A percentile compares a stretch with the other conserved stretches of the same genome.
Evolutionary conservation across 805 yeast genomes (phyloP).

Genomic region (Blastobotrys robertii): DNA sequence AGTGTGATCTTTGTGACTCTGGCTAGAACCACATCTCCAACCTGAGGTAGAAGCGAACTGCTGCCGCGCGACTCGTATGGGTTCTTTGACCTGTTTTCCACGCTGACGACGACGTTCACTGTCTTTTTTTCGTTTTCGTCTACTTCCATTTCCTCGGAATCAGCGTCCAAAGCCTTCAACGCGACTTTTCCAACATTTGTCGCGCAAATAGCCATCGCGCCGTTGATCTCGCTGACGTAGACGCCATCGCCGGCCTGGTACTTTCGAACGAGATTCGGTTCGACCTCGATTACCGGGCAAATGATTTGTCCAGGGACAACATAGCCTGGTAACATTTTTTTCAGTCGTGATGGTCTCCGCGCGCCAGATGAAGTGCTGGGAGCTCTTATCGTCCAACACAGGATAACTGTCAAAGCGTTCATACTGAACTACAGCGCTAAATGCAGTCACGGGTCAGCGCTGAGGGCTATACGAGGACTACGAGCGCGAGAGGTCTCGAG

Average conservation of each 20-base stretch:
- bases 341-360: too few species aligned
- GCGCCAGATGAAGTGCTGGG: too few species aligned
- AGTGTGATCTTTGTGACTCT: conserved; percentile 56
- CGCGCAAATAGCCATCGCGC: conserved; percentile 27
- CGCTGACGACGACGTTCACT: conserved; percentile 14
- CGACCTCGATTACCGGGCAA: conserved; percentile 38
- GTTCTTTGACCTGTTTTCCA: conserved; percentile 19
- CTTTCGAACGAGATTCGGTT: conserved; percentile 29
- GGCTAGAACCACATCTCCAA: conserved; percentile 74
- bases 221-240: conserved; percentile 35
- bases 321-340: conserved; percentile 31
- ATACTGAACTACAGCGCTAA: too few species aligned
- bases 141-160: conserved; percentile 18
- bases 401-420: too few species aligned
- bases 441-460: too few species aligned
- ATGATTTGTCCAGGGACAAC: conserved; percentile 80
- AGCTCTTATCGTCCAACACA: too few species aligned
- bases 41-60: conserved; percentile 50
- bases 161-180: conserved; percentile 9
- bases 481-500: too few species aligned
- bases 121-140: conserved; percentile 16
- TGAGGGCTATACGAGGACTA: too few species aligned
- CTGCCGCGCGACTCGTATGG: conserved; percentile 10
- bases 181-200: conserved; percentile 54
- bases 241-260: conserved; percentile 62